Evolutionary conservation across 23 red algal genomes (phyloP).

Genomic region (Chondrus crispus): DNA sequence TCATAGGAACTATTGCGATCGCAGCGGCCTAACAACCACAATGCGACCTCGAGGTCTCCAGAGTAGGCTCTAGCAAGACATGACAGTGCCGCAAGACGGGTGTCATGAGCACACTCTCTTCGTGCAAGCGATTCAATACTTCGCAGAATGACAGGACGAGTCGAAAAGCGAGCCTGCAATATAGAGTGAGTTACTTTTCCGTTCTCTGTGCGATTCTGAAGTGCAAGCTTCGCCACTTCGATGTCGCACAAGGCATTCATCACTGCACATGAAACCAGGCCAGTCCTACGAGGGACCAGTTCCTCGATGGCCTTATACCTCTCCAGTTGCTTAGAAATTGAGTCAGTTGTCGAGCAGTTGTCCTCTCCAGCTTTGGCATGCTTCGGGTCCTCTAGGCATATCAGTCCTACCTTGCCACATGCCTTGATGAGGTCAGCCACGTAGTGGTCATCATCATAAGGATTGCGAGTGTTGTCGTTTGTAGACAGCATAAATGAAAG

Average conservation of each 20-base stretch:
- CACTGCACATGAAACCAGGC: slow-evolving; percentile 14
- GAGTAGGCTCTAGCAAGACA: slow-evolving; percentile 44
- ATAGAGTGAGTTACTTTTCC: slow-evolving; percentile 15
- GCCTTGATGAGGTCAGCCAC: slow-evolving; percentile 8
- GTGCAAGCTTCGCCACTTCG: slow-evolving; percentile 31
- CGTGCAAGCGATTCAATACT: background rate
- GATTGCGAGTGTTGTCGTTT: slow-evolving; percentile 46
- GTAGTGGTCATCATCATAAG: slow-evolving; percentile 60
- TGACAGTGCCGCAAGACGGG: background rate
- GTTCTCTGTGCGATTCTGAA: background rate
- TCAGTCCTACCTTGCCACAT: slow-evolving; percentile 17
- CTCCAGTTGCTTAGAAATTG: slow-evolving; percentile 25
- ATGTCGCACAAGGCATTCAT: slow-evolving; percentile 21
- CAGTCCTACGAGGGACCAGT: slow-evolving; percentile 22
- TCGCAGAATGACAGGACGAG: background rate
- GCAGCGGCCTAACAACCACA: slow-evolving; percentile 23
- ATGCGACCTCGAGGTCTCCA: slow-evolving; percentile 16
- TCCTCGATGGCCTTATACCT: slow-evolving; percentile 32
- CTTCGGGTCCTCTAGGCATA: slow-evolving; percentile 19
- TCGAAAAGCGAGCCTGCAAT: background rate
- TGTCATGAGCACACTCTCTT: background rate
- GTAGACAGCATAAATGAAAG: slow-evolving; percentile 26
- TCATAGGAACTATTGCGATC: slow-evolving; percentile 27
- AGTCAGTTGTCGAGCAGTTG: slow-evolving; percentile 13
- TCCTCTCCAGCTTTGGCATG: slow-evolving; percentile 37